A percentile compares a stretch with the other conserved stretches of the same genome.
These are phyloP conservation scores for Lipomyces yarrowii DNA, from an alignment of 1,139 yeast species.

Conservation along the genomic window DNA sequence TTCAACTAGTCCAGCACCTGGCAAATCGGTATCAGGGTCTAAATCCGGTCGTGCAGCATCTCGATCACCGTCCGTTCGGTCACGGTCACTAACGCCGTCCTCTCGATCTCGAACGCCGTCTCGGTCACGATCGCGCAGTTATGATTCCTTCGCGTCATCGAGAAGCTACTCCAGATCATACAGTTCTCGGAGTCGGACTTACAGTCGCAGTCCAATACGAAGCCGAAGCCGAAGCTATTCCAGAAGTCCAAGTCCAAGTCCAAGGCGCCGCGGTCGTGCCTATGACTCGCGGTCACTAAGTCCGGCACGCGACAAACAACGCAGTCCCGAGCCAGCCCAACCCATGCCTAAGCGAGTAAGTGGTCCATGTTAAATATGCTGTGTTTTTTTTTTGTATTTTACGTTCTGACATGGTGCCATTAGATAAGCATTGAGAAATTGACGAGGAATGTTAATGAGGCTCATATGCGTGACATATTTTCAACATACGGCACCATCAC, in stretches of 20 bases:
- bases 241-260: neutral
- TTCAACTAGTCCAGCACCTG: neutral
- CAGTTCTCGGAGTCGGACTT: conserved; percentile 6
- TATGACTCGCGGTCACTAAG: conserved; percentile 11
- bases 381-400: neutral
- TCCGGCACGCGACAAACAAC: neutral
- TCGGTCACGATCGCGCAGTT: conserved; percentile 17
- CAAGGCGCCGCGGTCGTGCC: conserved; percentile 2
- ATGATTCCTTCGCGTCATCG: conserved; percentile 15
- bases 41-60: neutral
- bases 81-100: conserved; percentile 1
- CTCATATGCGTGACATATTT: conserved; percentile 33
- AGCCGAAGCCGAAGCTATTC: conserved; percentile 14
- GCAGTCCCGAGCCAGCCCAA: conserved; percentile 1
- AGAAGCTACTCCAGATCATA: conserved; percentile 15
- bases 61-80: neutral
- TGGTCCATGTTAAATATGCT: neutral
- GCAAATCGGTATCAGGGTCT: neutral
- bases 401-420: neutral
- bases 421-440: conserved; percentile 31
- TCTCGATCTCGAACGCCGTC: conserved; percentile 8
- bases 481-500: conserved; percentile 27
- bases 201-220: conserved; percentile 10
- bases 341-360: conserved; percentile 14
- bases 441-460: conserved; percentile 27